A percentile compares a stretch with the other conserved stretches of the same genome.
Conservation (phyloP, 129 eudicot species). For the Daucus carota region DNA sequence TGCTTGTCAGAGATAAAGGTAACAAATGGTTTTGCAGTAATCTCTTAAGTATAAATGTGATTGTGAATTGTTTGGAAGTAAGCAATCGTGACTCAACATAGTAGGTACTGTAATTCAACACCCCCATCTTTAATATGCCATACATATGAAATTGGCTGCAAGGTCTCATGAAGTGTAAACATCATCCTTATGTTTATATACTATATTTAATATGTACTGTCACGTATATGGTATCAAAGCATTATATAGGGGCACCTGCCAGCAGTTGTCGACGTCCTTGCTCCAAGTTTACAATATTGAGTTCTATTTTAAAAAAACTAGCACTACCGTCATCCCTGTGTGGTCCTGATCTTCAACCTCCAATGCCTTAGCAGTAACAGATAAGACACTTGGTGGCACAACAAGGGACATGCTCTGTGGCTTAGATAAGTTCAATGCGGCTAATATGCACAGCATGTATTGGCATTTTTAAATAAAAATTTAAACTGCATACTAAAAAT, state of each 20-base stretch:
- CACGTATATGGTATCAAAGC: neutral
- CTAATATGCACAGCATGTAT: neutral
- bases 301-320: neutral
- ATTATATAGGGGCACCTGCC: neutral
- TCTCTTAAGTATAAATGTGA: neutral
- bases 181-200: too few relatives aligned
- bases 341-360: neutral
- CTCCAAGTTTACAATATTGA: neutral
- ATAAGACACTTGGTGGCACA: neutral
- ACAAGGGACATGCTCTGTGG: neutral
- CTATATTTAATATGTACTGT: neutral
- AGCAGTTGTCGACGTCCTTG: neutral
- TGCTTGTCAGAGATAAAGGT: conserved; percentile 65
- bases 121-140: neutral
- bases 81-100: neutral
- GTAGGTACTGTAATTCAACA: neutral
- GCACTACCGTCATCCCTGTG: neutral
- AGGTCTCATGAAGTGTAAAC: neutral
- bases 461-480: neutral
- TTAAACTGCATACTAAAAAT: neutral
- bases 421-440: neutral
- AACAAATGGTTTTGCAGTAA: conserved; percentile 5
- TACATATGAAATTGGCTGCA: neutral
- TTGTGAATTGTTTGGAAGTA: neutral
- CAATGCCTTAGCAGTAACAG: neutral